Evolutionary conservation across 768 basidiomycete genomes (phyloP).

Genomic region (Chalciporus sphaerocephalus): DNA sequence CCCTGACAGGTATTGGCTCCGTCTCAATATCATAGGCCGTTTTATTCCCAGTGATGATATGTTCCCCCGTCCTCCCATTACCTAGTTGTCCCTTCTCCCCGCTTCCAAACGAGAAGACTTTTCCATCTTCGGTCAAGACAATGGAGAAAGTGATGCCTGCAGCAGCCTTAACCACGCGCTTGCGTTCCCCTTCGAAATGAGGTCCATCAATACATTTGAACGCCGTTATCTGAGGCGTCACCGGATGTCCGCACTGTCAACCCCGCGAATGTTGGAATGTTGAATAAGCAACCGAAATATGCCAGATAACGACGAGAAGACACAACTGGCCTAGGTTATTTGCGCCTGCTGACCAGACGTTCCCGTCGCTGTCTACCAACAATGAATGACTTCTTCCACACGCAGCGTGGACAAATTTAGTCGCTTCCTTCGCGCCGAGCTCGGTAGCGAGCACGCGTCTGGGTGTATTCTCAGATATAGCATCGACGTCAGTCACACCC

Average conservation of each 20-base stretch:
- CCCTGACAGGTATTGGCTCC: constrained; percentile 71
- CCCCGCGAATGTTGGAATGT: background rate
- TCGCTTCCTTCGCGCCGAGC: constrained; percentile 53
- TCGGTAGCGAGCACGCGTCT: constrained; percentile 54
- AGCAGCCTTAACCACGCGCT: constrained; percentile 65
- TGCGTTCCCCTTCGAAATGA: constrained; percentile 52
- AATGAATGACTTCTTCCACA: constrained; percentile 80
- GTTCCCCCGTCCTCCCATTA: constrained; percentile 90
- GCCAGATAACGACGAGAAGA: background rate
- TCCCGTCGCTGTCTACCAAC: constrained; percentile 76
- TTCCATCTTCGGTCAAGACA: constrained; percentile 78
- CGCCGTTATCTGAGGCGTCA: constrained; percentile 56
- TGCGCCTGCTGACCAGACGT: constrained; percentile 78
- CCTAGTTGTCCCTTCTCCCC: constrained; percentile 92
- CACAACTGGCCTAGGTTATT: constrained; percentile 81
- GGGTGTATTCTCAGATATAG: constrained; percentile 74
- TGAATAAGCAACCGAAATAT: background rate
- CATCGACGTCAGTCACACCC: constrained; percentile 51
- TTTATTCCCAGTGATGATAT: constrained; percentile 82
- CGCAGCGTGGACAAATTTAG: constrained; percentile 76
- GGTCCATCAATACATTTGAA: constrained; percentile 66
- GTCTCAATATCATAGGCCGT: constrained; percentile 74
- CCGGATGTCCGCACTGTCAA: constrained; percentile 65
- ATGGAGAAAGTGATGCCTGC: constrained; percentile 85
- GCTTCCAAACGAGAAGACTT: constrained; percentile 89